Percentiles rank a stretch among this genome's conserved stretches.
Evolutionary conservation across 208 protist species (phyloP).

Genomic region (Leishmania guyanensis): DNA sequence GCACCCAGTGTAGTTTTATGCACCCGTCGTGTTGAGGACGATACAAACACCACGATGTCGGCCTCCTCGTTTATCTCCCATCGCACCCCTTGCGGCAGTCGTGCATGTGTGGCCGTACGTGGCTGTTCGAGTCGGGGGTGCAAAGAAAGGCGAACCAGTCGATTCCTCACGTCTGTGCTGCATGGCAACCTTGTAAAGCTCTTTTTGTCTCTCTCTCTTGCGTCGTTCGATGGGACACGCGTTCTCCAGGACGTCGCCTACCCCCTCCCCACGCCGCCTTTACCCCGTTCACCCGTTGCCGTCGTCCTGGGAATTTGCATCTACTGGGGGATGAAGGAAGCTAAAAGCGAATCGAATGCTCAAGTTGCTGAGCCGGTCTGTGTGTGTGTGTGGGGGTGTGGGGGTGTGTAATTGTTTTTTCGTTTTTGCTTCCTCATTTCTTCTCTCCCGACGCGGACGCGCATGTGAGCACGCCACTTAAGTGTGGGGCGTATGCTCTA

Average conservation of each 20-base stretch:
- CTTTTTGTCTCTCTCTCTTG: not conserved
- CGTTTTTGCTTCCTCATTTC: conserved; percentile 4
- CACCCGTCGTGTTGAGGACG: not conserved
- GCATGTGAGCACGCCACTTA: not conserved
- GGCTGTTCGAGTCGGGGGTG: not conserved
- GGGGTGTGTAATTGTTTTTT: not conserved
- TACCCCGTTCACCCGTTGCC: not conserved
- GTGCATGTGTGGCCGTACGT: not conserved
- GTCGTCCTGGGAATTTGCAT: not conserved
- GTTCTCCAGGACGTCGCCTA: not conserved
- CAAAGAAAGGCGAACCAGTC: not conserved
- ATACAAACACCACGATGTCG: not conserved
- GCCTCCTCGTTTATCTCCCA: not conserved
- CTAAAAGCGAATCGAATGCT: not conserved
- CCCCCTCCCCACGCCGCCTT: not conserved
- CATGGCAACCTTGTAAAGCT: not conserved
- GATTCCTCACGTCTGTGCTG: not conserved
- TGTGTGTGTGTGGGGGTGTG: not conserved
- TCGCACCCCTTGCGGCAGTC: not conserved
- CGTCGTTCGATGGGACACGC: not conserved
- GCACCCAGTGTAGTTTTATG: conserved; percentile 14
- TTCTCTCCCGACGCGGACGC: not conserved
- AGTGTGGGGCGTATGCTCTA: not conserved
- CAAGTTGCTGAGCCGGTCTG: not conserved
- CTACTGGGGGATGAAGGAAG: not conserved